Conservation (phyloP, 2,329 filamentous ascomycete genomes). For the Talaromyces sp. region DNA sequence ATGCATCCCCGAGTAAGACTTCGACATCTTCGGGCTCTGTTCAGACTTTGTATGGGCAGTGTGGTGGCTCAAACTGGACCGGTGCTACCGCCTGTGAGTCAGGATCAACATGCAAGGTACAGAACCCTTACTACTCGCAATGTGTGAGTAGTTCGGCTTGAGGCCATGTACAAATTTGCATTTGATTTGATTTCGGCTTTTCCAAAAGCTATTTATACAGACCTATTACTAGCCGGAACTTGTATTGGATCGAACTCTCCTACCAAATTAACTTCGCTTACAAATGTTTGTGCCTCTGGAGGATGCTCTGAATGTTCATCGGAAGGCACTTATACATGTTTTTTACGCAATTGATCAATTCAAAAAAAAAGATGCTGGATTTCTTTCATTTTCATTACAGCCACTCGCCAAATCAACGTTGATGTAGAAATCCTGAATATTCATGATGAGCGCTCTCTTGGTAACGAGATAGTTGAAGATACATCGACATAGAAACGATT, state of each 20-base stretch:
- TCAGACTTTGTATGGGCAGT: constrained; percentile 20
- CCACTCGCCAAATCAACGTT: background rate
- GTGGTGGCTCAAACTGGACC: constrained; percentile 24
- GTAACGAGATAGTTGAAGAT: too few relatives aligned
- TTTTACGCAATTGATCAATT: background rate
- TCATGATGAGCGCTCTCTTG: too few relatives aligned
- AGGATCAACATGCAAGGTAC: constrained; percentile 21
- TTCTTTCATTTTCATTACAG: background rate
- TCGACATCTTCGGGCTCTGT: background rate
- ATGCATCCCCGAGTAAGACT: background rate
- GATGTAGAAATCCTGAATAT: too few relatives aligned
- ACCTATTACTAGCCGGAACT: background rate
- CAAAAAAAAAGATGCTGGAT: background rate
- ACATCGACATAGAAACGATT: background rate
- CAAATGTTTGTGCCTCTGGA: background rate
- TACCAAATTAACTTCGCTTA: background rate
- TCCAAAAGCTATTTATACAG: background rate
- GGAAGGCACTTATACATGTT: background rate
- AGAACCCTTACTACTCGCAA: constrained; percentile 26
- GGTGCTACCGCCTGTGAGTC: constrained; percentile 21
- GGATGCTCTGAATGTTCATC: background rate
- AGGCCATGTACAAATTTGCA: background rate
- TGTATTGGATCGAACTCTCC: background rate
- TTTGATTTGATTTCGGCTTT: background rate
- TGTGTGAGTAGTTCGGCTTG: constrained; percentile 15